Base-by-base conservation (phyloP, 352 stramenopile species). In the Aphanomyces stellatus region DNA sequence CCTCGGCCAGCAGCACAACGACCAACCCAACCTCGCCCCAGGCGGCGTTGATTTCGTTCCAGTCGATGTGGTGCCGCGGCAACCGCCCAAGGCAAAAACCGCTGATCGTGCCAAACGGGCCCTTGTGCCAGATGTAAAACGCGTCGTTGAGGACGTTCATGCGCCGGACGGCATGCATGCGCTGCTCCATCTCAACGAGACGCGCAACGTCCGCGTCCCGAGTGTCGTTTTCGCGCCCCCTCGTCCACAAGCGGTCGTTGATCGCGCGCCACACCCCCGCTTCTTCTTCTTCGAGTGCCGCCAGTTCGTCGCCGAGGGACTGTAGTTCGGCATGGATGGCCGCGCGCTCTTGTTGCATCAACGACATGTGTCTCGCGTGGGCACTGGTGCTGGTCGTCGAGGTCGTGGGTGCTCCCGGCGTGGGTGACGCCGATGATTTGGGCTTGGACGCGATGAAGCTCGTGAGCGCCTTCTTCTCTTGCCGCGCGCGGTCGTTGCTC, bases 41-140 rank as follows among this genome's bases (percentile, higher is more conserved):
- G 5, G 76, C 87, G 27, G 87, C 82, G 30, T 95, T 95, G 71
- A 93, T 93, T 65, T 95, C 87, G 63, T 94, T 90, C 87, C 87
- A 95, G 59, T 95, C 87, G 33, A 92, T 73, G 5, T 84, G 72
- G 13, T 76, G 70, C 0, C 71, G 76, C 0, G 77, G 61, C 43
- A 87, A 69, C 49, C 88, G 81, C 3, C 87, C 87, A 67, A 95
- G 74, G 22, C 84, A 77, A 65, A 95, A 94, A 17, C 79, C 77
- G 59, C 94, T 95, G 69, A 95, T 92, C 27, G 81, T 93, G 24
- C 81, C 87, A 69, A 93, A 92, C 13, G 71, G 72, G 6, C 86
- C 87, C 49, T 75, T 81, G 59, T 89, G 76, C 8, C 79, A 74
- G 65, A 95, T 94, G 40, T 74, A 68, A 53, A 94, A 95, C 72